Percentiles rank a stretch among this genome's conserved stretches.
These are phyloP conservation scores for Umbelopsis sp. DNA, from an alignment of 192 early-diverging fungal species.

Conservation along the genomic window DNA sequence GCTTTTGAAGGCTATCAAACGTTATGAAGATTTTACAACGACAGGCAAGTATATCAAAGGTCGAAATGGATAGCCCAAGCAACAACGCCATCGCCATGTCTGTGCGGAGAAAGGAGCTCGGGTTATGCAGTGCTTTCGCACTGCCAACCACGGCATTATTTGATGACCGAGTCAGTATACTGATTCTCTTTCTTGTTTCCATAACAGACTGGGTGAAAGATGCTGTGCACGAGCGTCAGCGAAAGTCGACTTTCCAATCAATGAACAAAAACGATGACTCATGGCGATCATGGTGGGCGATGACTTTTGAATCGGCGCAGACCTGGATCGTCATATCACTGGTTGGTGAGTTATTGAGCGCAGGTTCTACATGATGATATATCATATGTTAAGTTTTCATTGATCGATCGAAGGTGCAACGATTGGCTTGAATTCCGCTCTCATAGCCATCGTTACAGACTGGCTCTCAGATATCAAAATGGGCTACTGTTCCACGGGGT, in stretches of 20 bases:
- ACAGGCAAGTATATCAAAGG: constrained; percentile 46
- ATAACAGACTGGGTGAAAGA: constrained; percentile 69
- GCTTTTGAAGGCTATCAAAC: constrained; percentile 50
- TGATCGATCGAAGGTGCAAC: constrained; percentile 48
- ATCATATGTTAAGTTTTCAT: background rate
- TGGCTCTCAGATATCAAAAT: constrained; percentile 90
- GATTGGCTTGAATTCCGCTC: constrained; percentile 83
- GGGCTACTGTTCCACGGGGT: constrained; percentile 78
- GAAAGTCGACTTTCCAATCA: constrained; percentile 44
- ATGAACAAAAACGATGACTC: constrained; percentile 42
- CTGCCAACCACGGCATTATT: too few species aligned
- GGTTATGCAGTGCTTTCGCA: too few species aligned
- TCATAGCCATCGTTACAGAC: constrained; percentile 88
- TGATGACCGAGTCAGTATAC: background rate
- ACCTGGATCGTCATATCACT: constrained; percentile 85
- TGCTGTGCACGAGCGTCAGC: constrained; percentile 61
- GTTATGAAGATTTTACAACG: constrained; percentile 72
- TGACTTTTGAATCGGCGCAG: constrained; percentile 73
- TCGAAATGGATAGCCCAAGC: background rate
- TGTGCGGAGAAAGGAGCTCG: background rate
- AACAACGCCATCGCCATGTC: background rate
- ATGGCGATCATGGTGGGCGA: constrained; percentile 53
- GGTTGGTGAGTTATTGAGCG: constrained; percentile 57
- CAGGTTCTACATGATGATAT: background rate
- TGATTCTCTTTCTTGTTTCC: background rate